Base-by-base conservation (phyloP, 441 rosid species). In the Erodium moschatum region DNA sequence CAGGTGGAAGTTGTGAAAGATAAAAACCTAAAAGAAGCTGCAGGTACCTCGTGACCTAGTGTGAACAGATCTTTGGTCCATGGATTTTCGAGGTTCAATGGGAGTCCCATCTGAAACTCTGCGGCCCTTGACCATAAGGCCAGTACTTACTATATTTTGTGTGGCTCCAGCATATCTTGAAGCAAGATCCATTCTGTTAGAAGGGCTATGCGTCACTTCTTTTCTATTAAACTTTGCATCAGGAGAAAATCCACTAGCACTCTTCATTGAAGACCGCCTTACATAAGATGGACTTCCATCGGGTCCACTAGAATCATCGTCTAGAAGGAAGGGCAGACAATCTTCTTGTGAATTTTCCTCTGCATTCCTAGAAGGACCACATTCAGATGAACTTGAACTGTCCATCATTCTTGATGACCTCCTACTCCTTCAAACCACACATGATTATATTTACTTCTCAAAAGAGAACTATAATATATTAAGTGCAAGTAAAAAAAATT, bases 341-440 rank as follows among this genome's bases (percentile, higher is more conserved):
- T 93, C 95, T 66, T 91, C 97, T 73, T 81, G 92, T 79, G 82
- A 85, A 73, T 76, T 81, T 68, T 89, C 92, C 73, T 81, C 93
- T 21, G 68, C 62, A 64, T 86, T 83, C 78, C 82, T 84, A 13
- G 69, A 67, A 19, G 84, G 76, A 73, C 79, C 79, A 74, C 82
- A 79, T 76, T 82, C 94, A 44, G 85, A 73, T 20, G 77, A 74
- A 72, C 86, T 78, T 76, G 77, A 79, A 76, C 77, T 79, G 52
- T 84, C 88, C 70, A 69, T 66, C 50, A 79, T 70, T 80, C 77
- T 76, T 65, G 86, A 62, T 56, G 72, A 76, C 44, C 76, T 83
- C 74, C 79, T 76, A 72, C 75, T 81, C 79, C 92, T 84, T 85
- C 75, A 82, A 44, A 35, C 11, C 66, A 66, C 10, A 64, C 24